Base-by-base conservation (phyloP, 208 protist species). In the Leishmania tropica region DNA sequence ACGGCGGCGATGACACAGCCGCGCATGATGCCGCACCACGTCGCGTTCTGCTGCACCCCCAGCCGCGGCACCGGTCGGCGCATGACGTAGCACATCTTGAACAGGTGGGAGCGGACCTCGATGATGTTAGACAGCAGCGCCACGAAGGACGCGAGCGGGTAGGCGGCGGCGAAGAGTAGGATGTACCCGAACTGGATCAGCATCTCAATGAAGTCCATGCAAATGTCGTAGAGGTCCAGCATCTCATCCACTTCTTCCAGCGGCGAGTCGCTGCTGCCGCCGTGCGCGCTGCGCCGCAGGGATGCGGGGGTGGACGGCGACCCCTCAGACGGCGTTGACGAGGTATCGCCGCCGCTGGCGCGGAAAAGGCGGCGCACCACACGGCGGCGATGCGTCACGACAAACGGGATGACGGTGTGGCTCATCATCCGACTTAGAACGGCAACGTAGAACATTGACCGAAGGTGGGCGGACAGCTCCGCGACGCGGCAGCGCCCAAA, bases 121-220 rank as follows among this genome's bases (percentile, higher is more conserved):
- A 96, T 71, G 64, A 93, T 78, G 88, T 96, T 96, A n/a, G 87
- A 93, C 54, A 94, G 65, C 48, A 95, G 76, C 53, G 88, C 87
- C 13, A 94, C 78, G 56, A 92, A 67, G 42, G 89, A 81, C 53
- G 90, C 90, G 40, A 93, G 80, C 1, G 93, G 92, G 74, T 92
- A 95, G 64, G 90, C 91, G 56, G 83, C 67, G 58, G 92, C 87
- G 79, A 96, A 96, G 80, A 96, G 81, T 0, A 87, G 79, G 21
- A 96, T 88, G 86, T 92, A 95, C 51, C 90, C 92, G 53, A 94
- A 92, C 86, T 96, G 89, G 19, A 96, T 92, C 35, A 93, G 87
- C 85, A 94, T 95, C 80, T 96, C 93, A 31, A 96, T 80, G 75
- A 92, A 95, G 81, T 96, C 92, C 53, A 80, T 79, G 87, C 94